A percentile compares a stretch with the other conserved stretches of the same genome.
Evolutionary conservation across 208 protist genomes (phyloP).

Genomic region (Acanthamoeba polyphaga): DNA sequence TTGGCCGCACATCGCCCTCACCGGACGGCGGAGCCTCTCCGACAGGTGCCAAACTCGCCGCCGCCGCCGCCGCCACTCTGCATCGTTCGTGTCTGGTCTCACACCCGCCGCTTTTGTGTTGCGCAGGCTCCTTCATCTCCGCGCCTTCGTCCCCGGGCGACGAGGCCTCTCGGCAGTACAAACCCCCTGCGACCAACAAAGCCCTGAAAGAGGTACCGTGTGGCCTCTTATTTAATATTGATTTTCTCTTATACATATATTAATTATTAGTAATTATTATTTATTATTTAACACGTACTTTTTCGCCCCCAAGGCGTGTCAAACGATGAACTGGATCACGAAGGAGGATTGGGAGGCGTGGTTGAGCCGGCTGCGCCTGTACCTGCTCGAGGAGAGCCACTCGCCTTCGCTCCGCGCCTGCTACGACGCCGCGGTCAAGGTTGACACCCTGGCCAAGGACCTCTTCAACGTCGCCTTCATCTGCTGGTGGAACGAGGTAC

Average conservation of each 20-base stretch:
- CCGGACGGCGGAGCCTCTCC: neutral
- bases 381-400: constrained; percentile 93
- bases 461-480: constrained; percentile 95
- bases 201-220: neutral
- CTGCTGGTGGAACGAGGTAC: constrained; percentile 94
- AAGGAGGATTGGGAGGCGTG: constrained; percentile 95
- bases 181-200: neutral
- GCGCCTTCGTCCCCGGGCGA: neutral
- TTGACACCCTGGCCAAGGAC: constrained; percentile 91
- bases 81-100: too few relatives aligned
- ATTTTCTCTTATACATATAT: too few relatives aligned
- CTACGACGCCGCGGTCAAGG: constrained; percentile 87
- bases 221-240: neutral
- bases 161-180: neutral
- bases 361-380: constrained; percentile 92
- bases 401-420: constrained; percentile 93
- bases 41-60: neutral
- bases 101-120: too few relatives aligned
- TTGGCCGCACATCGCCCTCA: neutral
- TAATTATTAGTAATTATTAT: neutral
- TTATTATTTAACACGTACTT: neutral
- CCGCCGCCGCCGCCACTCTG: too few relatives aligned
- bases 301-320: constrained; percentile 87
- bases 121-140: too few relatives aligned
- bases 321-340: constrained; percentile 89